Base-by-base conservation (phyloP, 257 asterid species). In the Mentha longifolia region DNA sequence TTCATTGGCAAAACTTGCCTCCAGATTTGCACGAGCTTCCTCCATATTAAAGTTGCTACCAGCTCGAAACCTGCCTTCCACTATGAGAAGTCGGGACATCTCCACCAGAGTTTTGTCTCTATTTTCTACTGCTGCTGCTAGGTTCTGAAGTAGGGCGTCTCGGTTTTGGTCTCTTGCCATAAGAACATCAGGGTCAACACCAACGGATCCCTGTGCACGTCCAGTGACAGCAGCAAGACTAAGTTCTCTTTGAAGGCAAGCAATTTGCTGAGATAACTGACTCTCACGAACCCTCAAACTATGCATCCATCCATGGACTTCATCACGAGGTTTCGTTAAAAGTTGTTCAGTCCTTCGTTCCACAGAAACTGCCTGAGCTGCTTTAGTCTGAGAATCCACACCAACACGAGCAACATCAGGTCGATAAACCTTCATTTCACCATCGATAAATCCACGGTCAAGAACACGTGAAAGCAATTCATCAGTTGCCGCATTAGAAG, bases 371-470 rank as follows among this genome's bases (percentile, higher is more conserved):
- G 98, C 96, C 85, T 95, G 98, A 42, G 99, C 98, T 47, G 99
- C 99, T 61, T 92, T 88, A 16, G 96, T 92, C 82, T 95, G 99
- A 55, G 99, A 89, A 81, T 95, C 99, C 74, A 95, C 99, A 19
- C 99, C 99, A 58, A 95, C 99, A 20, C 99, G 84, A 52, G 98
- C 98, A 33, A 89, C 98, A 77, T 95, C 97, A 2, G 99, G 99
- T 9, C 97, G 90, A 82, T 95, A 95, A 33, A 92, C 89, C 80
- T 88, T 95, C 99, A 95, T 92, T 87, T 95, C 99, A 15, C 99
- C 99, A 43, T 95, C 99, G 78, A 95, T 88, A 67, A 95, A 95
- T 55, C 99, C 99, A 82, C 97, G 96, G 76, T 92, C 98, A 70
- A 95, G 97, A 47, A 95, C 99, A 82, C 99, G 96, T 14, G 99